Conservation (phyloP, 352 stramenopile genomes). For the Saprolegnia parasitica region DNA sequence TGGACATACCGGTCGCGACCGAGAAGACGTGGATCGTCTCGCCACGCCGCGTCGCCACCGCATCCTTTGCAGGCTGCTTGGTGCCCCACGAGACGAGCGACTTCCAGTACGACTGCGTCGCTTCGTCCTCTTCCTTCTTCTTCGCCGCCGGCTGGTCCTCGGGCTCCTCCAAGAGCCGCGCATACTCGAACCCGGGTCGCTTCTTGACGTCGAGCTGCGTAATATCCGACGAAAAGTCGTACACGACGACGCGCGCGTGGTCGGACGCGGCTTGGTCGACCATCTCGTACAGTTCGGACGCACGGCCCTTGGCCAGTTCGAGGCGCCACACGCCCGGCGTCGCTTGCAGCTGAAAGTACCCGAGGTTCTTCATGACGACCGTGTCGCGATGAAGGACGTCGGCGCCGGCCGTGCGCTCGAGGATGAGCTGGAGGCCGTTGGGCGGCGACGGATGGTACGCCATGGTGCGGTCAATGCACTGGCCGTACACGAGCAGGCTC, state of each 20-base stretch:
- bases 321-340: conserved; percentile 94
- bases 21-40: conserved; percentile 99
- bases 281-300: conserved; percentile 74
- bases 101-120: conserved; percentile 49
- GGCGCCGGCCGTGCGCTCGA: conserved; percentile 67
- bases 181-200: conserved; percentile 82
- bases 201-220: conserved; percentile 90
- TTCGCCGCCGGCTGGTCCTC: not conserved
- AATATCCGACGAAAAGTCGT: conserved; percentile 85
- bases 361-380: conserved; percentile 99
- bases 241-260: conserved; percentile 48
- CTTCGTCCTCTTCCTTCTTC: conserved; percentile 21
- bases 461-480: conserved; percentile 83
- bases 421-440: conserved; percentile 88
- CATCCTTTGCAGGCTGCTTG: conserved; percentile 31
- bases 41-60: conserved; percentile 34
- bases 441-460: conserved; percentile 58
- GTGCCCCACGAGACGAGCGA: conserved; percentile 67
- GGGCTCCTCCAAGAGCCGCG: conserved; percentile 51
- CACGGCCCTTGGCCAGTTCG: conserved; percentile 76
- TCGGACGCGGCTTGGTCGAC: conserved; percentile 34
- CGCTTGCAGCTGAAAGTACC: conserved; percentile 98
- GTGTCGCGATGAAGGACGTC: conserved; percentile 87
- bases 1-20: conserved; percentile 77
- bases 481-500: conserved; percentile 85